Evolutionary conservation across 495 filamentous ascomycete genomes (phyloP), one percentile per base, ranked within the genome.

Genomic region (Margaritispora aquatica): DNA sequence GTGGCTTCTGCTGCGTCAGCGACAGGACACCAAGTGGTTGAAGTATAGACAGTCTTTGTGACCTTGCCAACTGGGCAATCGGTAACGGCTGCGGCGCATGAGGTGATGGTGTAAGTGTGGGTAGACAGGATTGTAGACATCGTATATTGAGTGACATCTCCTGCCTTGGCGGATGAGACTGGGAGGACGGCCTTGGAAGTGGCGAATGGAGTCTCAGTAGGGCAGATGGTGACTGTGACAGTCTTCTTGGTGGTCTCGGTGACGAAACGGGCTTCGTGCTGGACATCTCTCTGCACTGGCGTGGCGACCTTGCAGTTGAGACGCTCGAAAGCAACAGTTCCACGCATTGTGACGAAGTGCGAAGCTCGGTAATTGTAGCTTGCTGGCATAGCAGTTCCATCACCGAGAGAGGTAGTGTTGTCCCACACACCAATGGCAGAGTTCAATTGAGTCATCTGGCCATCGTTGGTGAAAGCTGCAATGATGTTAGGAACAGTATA

Each of bases 391-490:
- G 64, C 60, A 2, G 67, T 73, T 19, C 72, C 66, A 17, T 44
- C 38, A 8, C 73, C 69, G 27, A 85, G 70, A 4, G 68, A 61
- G 0, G 61, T 53, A 58, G 81, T 72, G 1, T 68, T 64, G 51
- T 82, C 78, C 59, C 81, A 84, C 1, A 85, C 73, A 17, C 80
- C 82, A 57, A 78, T 74, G 26, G 74, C 72, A 36, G 76, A 71
- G 0, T 77, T 77, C 34, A 83, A 68, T 65, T 84, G 76, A 52
- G 76, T 81, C 52, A 84, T 74, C 63, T 85, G 81, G 22, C 82
- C 80, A 63, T 86, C 83, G 58, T 86, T 82, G 44, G 78, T 65
- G 66, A 84, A 84, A 1, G 77, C 71, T 54, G 77, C 73, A 20
- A 82, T 71, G 26, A 85, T 69, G 22, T 73, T 74, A 2, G 80